Evolutionary conservation across 345 rosid species (phyloP), one percentile per base, ranked within the genome.

Genomic region (Erodium maritimum): DNA sequence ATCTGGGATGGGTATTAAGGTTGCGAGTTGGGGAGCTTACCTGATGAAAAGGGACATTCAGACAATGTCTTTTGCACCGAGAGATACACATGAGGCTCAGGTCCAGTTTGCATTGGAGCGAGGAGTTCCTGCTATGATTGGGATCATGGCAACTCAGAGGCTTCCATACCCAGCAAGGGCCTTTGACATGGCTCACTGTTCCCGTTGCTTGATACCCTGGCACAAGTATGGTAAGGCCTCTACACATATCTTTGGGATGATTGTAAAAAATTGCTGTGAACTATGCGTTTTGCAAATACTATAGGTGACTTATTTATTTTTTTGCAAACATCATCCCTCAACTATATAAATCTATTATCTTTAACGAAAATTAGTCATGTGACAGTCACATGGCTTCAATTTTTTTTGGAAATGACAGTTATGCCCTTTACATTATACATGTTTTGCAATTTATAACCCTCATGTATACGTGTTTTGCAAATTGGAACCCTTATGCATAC

Each of bases 191-290:
- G 99, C 99, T 57, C 96, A 93, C 52, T 93, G 96, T 57, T 93
- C 96, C 64, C 96, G 99, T 57, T 93, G 96, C 78, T 74, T 87
- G 71, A 93, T 93, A 68, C 96, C 96, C 42, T 93, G 99, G 99
- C 59, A 64, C 9, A 55, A 78, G 12, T 64, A 71, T 25, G 87
- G 99, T 93, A 85, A 54, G 76, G 14, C n/a, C n/a, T 58, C 54
- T 55, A 42, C 50, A 57, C 7, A 18, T n/a, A 34, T 57, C 48
- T 56, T n/a, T 20, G 48, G 9, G 22, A 5, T 14, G 34, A 56
- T 56, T n/a, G n/a, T n/a, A n/a, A n/a, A n/a, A n/a, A n/a, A n/a
- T n/a, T n/a, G n/a, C n/a, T n/a, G n/a, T n/a, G n/a, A n/a, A n/a
- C n/a, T n/a, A n/a, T n/a, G n/a, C n/a, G n/a, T n/a, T n/a, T n/a